Base-by-base conservation (phyloP, 108 stramenopile genomes). In the Cyclostephanos tholiformis region DNA sequence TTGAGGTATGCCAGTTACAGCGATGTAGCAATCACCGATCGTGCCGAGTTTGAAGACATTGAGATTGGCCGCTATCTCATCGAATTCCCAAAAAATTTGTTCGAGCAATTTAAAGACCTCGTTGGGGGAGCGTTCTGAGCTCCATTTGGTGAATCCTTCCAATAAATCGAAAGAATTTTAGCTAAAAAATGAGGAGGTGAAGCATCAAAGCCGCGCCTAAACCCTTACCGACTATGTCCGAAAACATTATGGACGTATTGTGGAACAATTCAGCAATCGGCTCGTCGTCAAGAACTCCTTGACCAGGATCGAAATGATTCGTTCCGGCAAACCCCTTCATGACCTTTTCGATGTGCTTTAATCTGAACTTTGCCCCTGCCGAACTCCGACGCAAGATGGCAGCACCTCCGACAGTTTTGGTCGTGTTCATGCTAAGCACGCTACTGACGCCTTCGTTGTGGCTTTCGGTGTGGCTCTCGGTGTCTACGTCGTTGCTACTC, bases 221-320 rank as follows among this genome's bases (percentile, higher is more conserved):
- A 32, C 32, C 32, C 81, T 71, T 36, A 74, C 84, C 80, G 25
- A 65, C 76, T 44, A 89, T 84, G 68, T 88, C 88, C 6, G 84
- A 85, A 85, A 91, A 88, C 83, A 91, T 84, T 23, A 91, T 88
- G 4, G 87, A 85, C 5, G 87, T 85, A 56, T 83, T 71, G 38
- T 77, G 79, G 72, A 91, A 91, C 43, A 89, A 64, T 52, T 91
- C 91, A 0, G 91, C 91, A 80, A 91, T 91, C 8, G 91, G 87
- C 30, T 86, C 72, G 64, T 80, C 79, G 5, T 30, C 4, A 2
- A 58, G 57, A 12, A 58, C 57, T 0, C 61, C 74, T 14, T 29
- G n/a, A n/a, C 51, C 23, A 10, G 66, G 71, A 36, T 58, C 44
- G 32, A 55, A 20, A 22, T 64, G 50, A 23, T 44, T 53, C 27